Base-by-base conservation (phyloP, 768 basidiomycete species). In the Amanita pallidorosea region DNA sequence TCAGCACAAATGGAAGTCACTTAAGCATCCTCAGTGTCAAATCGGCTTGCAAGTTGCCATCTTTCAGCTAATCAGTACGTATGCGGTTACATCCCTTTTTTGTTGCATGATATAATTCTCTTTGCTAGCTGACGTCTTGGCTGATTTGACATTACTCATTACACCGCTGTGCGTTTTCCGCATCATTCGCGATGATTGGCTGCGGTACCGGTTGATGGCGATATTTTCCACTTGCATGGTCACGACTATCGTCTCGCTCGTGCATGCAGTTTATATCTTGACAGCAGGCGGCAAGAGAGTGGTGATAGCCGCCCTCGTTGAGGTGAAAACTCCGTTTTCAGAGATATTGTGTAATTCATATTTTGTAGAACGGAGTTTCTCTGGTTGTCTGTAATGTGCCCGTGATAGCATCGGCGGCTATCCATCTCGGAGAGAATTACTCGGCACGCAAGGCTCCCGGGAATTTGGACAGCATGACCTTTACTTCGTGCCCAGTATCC, bases 221-320 rank as follows among this genome's bases (percentile, higher is more conserved):
- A 74, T 77, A 45, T 79, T 80, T 60, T 78, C 78, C 8, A 70
- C 79, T 8, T 76, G 75, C 46, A 69, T 77, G 51, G 60, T 72
- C 46, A 77, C 75, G 5, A 77, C 71, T 7, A 56, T 72, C 34
- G 69, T 69, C n/a, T 70, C 71, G 3, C 57, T 72, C n/a, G 70
- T 77, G 2, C 77, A 77, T 43, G 72, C 71, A 0, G 58, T 63
- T 25, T 67, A 70, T 55, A 70, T 79, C 47, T 60, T 71, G 18
- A 55, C 43, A 1, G 53, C 56, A 8, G 62, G 63, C 18, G 64
- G 63, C 3, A 54, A 54, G 7, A 56, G 60, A 41, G 64, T 67
- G 22, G 51, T 70, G 7, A 63, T 72, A 27, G 62, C 70, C 0
- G 74, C 70, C 4, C 52, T 74, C 7, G 63, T 75, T 17, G 77